Evolutionary conservation across 495 filamentous ascomycete genomes (phyloP).

Genomic region (Xylaria palmicola): DNA sequence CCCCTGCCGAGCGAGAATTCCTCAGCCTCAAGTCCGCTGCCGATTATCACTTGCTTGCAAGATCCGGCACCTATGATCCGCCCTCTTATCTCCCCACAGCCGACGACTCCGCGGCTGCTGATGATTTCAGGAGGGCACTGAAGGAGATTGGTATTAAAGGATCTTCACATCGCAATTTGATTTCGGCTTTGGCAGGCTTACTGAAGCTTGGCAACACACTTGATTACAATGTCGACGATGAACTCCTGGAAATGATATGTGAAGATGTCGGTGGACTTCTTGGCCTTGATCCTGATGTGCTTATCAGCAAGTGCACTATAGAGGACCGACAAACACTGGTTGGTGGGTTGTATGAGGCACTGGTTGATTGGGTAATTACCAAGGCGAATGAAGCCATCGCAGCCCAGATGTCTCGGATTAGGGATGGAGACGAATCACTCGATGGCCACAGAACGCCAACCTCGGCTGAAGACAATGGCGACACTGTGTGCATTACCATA

Average conservation of each 20-base stretch:
- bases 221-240: conserved; percentile 81
- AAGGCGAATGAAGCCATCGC: conserved; percentile 90
- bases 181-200: conserved; percentile 81
- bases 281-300: conserved; percentile 81
- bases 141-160: conserved; percentile 93
- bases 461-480: conserved; percentile 65
- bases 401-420: conserved; percentile 62
- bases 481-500: conserved; percentile 86
- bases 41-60: conserved; percentile 73
- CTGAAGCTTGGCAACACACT: conserved; percentile 89
- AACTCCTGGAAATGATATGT: conserved; percentile 80
- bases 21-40: conserved; percentile 80
- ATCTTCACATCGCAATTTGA: conserved; percentile 69
- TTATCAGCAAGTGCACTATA: conserved; percentile 74
- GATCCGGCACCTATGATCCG: conserved; percentile 81
- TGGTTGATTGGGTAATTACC: conserved; percentile 90
- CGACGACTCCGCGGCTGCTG: conserved; percentile 88
- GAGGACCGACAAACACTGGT: conserved; percentile 80
- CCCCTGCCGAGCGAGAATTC: conserved; percentile 86
- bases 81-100: conserved; percentile 89
- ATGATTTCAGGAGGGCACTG: conserved; percentile 82
- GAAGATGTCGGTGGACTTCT: conserved; percentile 87
- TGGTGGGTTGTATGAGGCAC: conserved; percentile 83
- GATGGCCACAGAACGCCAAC: conserved; percentile 61
- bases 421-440: conserved; percentile 61